Percentiles rank a stretch among this genome's conserved stretches.
Conservation (phyloP, 2,329 filamentous ascomycete genomes). For the Rutstroemia sp. region DNA sequence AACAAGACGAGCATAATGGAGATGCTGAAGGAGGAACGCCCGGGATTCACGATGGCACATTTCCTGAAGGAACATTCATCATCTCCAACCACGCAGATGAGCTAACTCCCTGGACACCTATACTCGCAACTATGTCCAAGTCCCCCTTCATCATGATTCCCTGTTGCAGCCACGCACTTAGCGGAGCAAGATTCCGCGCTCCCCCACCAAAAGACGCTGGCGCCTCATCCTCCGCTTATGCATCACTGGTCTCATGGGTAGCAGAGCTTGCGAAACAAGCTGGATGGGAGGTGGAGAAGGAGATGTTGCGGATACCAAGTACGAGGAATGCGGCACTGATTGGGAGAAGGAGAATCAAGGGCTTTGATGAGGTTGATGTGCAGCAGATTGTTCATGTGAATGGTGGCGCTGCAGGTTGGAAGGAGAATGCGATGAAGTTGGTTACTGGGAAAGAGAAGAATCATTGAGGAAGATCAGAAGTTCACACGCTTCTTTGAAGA, state of each 20-base stretch:
- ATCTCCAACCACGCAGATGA: conserved; percentile 97
- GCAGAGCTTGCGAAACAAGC: conserved; percentile 60
- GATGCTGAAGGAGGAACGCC: conserved; percentile 18
- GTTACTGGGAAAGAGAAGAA: conserved; percentile 38
- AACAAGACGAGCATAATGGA: conserved; percentile 2
- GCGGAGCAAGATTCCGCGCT: conserved; percentile 67
- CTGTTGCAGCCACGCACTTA: conserved; percentile 86
- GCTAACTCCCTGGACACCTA: conserved; percentile 89
- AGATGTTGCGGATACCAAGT: conserved; percentile 85
- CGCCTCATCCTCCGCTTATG: conserved; percentile 60
- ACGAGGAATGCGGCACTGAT: conserved; percentile 80
- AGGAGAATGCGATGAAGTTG: conserved; percentile 53
- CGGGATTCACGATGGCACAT: conserved; percentile 53
- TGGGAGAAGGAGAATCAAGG: conserved; percentile 43
- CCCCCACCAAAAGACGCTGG: conserved; percentile 37
- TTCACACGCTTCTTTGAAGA: neutral
- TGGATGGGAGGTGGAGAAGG: conserved; percentile 71
- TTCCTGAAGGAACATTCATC: conserved; percentile 74
- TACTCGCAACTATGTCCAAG: conserved; percentile 68
- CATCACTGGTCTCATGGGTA: conserved; percentile 75
- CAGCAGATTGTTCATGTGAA: conserved; percentile 40
- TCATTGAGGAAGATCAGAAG: neutral
- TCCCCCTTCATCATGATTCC: conserved; percentile 89
- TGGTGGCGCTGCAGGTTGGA: conserved; percentile 49
- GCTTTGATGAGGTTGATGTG: conserved; percentile 33